These are phyloP conservation scores for Geotrichum ghanense DNA, from an alignment of 805 yeast species.

Conservation along the genomic window DNA sequence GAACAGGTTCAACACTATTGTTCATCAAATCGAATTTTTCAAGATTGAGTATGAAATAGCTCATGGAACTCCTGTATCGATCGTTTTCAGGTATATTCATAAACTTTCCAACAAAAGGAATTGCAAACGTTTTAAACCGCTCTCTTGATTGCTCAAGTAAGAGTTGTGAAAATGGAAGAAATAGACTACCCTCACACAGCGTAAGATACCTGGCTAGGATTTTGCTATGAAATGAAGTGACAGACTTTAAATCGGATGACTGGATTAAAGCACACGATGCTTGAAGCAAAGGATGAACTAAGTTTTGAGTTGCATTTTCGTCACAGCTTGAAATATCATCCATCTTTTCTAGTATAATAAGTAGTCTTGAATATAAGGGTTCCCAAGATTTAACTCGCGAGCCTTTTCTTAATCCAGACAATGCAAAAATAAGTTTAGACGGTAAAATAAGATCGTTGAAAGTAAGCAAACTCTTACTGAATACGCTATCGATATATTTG, in stretches of 20 bases:
- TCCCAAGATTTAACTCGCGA: slow-evolving; percentile 27
- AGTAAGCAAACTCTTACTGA: slow-evolving; percentile 2
- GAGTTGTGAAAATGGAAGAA: slow-evolving; percentile 16
- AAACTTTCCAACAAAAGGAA: slow-evolving; percentile 4
- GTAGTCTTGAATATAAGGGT: slow-evolving; percentile 6
- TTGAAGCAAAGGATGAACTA: neutral
- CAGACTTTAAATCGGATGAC: slow-evolving; percentile 14
- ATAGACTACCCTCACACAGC: neutral
- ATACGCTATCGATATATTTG: neutral
- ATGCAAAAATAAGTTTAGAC: slow-evolving; percentile 14
- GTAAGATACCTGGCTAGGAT: slow-evolving; percentile 3
- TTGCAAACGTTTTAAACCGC: slow-evolving; percentile 11
- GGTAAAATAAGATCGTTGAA: slow-evolving; percentile 3
- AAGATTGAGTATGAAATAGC: neutral
- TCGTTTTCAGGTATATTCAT: slow-evolving; percentile 3
- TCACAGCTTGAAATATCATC: neutral
- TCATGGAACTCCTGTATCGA: neutral
- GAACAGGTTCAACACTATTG: neutral
- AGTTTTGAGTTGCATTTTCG: neutral
- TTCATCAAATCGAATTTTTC: neutral
- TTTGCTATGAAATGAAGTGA: slow-evolving; percentile 9
- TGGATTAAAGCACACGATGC: slow-evolving; percentile 9
- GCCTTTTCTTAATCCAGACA: slow-evolving; percentile 28
- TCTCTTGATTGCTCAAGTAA: slow-evolving; percentile 7
- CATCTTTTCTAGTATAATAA: neutral